phyloP scores from a whole-genome alignment of 495 filamentous ascomycete genomes.

The Filosporella fistucella region DNA sequence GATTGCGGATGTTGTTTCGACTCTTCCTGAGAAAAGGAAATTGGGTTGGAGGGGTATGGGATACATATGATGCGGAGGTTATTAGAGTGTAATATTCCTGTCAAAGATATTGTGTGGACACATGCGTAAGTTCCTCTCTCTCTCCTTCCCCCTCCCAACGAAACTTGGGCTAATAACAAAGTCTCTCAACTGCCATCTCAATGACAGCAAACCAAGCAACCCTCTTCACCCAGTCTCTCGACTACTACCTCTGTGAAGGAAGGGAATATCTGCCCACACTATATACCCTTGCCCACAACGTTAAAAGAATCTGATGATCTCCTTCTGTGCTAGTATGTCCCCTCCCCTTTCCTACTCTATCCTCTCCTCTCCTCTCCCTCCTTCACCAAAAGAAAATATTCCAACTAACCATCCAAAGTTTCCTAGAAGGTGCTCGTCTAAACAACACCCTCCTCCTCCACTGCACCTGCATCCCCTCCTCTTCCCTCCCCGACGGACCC shows the following conservation, averaged over 20 bases:
- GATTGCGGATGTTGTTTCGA: constrained; percentile 46
- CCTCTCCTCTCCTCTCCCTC: too few species aligned
- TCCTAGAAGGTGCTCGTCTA: constrained; percentile 61
- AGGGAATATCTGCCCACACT: constrained; percentile 53
- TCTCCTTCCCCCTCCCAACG: background rate
- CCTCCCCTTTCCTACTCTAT: too few species aligned
- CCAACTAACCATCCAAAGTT: constrained; percentile 31
- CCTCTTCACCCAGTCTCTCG: constrained; percentile 71
- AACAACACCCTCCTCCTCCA: constrained; percentile 55
- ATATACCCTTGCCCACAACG: constrained; percentile 46
- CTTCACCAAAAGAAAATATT: too few species aligned
- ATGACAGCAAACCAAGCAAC: constrained; percentile 67
- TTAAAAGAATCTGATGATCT: constrained; percentile 44
- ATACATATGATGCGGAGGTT: constrained; percentile 64
- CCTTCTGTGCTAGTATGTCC: constrained; percentile 29
- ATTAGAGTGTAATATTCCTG: constrained; percentile 57
- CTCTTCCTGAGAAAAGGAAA: constrained; percentile 37
- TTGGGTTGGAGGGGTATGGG: constrained; percentile 62
- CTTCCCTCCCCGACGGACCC: too few species aligned
- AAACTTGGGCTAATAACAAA: background rate
- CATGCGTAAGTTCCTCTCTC: constrained; percentile 41
- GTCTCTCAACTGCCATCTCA: constrained; percentile 34
- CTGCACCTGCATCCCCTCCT: constrained; percentile 32
- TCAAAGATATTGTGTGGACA: constrained; percentile 68
- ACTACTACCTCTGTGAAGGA: constrained; percentile 67